Base-by-base conservation (phyloP, 805 yeast species). In the Groenewaldozyma salmanticensis region DNA sequence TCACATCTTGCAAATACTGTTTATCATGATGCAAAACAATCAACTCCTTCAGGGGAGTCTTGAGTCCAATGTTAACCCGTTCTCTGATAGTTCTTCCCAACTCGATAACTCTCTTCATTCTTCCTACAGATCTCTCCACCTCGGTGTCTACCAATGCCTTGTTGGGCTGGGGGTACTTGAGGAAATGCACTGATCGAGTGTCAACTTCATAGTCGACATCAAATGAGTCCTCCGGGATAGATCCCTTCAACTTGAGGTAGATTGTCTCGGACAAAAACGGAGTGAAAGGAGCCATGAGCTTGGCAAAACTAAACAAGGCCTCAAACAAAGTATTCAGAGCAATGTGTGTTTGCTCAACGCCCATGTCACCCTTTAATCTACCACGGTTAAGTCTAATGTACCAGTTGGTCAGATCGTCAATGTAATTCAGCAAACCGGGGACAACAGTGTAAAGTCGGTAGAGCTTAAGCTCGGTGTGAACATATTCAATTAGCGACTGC, bases 251-350 rank as follows among this genome's bases (percentile, higher is more conserved):
- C 63, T 75, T 78, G 59, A 76, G 81, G 67, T 88, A 92, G 53
- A 92, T 83, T 56, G 75, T 77, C 58, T 92, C 99, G 38, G 97
- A 71, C 63, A 94, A 71, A 73, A 81, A 94, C 50, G 99, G 99
- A 40, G 97, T 88, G 68, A 92, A 92, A 51, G 99, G 98, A 44
- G 97, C 97, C 96, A 92, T 90, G 37, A 95, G 94, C 61, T 96
- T 79, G 39, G 77, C 81, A 57, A 92, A 77, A 35, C 86, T 85
- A 62, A 83, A 82, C 53, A 88, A 70, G 27, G 92, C 95, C 61
- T 87, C 95, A 43, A 88, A 79, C 63, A 92, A 70, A 19, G 96
- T 83, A 67, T 92, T 92, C 57, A 92, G 74, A 37, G 96, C 96
- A 55, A 74, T 75, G 52, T 77, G 63, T 54, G 96, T 81, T 59